Evolutionary conservation across 176 grass and related monocot genomes (phyloP), one percentile per base, ranked within the genome.

Genomic region (Triticum dicoccoides): DNA sequence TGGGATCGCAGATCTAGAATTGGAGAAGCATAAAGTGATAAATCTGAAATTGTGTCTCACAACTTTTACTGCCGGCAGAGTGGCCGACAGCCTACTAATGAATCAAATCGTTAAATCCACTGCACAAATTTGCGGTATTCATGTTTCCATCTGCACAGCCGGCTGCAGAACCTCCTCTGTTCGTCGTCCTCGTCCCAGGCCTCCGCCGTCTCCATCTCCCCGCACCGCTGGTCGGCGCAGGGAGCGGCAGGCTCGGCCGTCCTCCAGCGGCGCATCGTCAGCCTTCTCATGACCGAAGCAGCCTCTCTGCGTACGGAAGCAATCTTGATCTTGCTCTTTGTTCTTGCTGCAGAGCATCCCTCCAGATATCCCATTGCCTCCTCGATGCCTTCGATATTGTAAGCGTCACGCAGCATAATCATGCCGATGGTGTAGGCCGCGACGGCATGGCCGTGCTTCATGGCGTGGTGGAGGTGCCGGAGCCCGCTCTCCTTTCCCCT

Each of bases 101-200:
- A 4, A 21, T 77, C 27, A 10, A 77, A 33, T 5, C 20, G 24
- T 74, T 11, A 85, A 37, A 89, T 73, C 72, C 11, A 83, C 74
- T 87, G 65, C 0, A 87, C 17, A 64, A 87, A 90, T 9, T 87
- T 87, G 24, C 61, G 25, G 20, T 90, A 87, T 24, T 90, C 80
- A 32, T 61, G 85, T 15, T 58, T 91, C 85, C 89, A 84, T 32
- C 68, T 17, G 30, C 89, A 91, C 1, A 39, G 44, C 80, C 69
- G 84, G 62, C 89, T 87, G 61, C 89, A 91, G 18, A 91, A 91
- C 44, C 75, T 80, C 80, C 79, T 80, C 67, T 84, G 80, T 2
- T 68, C 81, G 14, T 73, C 89, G 24, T 35, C 85, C 58, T 30
- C 80, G 24, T 73, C 79, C 89, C 83, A 81, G 30, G 51, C 65